These are phyloP conservation scores for Hibiscus tridactylites DNA, from an alignment of 345 rosid species.

Conservation along the genomic window DNA sequence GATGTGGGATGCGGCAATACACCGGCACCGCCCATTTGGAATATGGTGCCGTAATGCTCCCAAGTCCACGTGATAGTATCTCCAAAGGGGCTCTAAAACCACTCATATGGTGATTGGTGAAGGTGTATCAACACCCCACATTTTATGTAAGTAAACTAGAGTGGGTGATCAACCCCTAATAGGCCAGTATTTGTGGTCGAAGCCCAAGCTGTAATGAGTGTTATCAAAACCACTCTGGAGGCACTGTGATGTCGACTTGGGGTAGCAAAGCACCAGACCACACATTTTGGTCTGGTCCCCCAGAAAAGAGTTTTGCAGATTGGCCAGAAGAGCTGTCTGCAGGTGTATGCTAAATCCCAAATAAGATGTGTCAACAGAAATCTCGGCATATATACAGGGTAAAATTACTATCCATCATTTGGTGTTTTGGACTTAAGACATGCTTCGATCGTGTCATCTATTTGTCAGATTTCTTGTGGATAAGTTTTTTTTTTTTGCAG, in stretches of 20 bases:
- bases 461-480: neutral
- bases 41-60: neutral
- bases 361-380: neutral
- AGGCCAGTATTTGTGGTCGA: neutral
- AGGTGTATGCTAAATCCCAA: neutral
- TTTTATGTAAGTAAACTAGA: neutral
- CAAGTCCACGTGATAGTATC: neutral
- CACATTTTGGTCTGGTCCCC: neutral
- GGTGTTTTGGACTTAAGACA: neutral
- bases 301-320: neutral
- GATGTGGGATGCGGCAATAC: too few relatives aligned
- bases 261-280: neutral
- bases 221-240: neutral
- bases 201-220: neutral
- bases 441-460: neutral
- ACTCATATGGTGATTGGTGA: neutral
- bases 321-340: neutral
- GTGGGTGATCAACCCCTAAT: neutral
- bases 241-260: neutral
- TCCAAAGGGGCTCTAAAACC: neutral
- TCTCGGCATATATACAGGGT: neutral
- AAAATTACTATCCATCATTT: neutral
- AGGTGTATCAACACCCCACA: neutral
- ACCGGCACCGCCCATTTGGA: neutral
- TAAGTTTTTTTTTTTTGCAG: neutral